Percentiles rank a stretch among this genome's conserved stretches.
Evolutionary conservation across 2,329 filamentous ascomycete species (phyloP).

Genomic region (Macrophomina tecta): DNA sequence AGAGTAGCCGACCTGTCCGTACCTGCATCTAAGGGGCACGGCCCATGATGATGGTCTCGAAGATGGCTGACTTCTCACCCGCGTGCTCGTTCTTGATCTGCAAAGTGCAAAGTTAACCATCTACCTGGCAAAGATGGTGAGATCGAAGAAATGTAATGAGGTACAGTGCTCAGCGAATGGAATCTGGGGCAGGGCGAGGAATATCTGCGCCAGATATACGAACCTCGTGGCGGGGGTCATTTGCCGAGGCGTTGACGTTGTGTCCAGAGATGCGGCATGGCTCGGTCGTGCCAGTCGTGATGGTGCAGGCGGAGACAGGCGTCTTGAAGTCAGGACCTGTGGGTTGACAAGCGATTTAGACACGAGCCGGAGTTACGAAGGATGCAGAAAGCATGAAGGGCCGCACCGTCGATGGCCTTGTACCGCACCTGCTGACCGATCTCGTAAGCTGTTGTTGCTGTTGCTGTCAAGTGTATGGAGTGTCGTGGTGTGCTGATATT

Average conservation of each 20-base stretch:
- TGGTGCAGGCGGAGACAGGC: not conserved
- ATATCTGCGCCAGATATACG: not conserved
- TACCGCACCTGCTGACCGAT: slow-evolving; percentile 19
- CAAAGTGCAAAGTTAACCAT: not conserved
- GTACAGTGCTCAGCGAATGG: not conserved
- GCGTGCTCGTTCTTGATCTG: slow-evolving; percentile 19
- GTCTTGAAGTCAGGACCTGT: slow-evolving; percentile 18
- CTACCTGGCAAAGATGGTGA: not conserved
- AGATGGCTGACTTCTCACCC: not conserved
- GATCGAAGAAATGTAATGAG: too few relatives aligned
- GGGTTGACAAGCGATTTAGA: not conserved
- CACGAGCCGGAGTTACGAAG: not conserved
- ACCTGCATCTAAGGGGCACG: not conserved
- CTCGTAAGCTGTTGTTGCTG: slow-evolving; percentile 14
- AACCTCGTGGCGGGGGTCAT: slow-evolving; percentile 4
- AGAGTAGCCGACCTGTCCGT: not conserved
- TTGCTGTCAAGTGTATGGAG: not conserved
- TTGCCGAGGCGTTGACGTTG: not conserved
- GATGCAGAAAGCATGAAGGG: too few relatives aligned
- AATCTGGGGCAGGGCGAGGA: not conserved
- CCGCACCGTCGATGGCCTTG: slow-evolving; percentile 18
- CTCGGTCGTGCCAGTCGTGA: not conserved
- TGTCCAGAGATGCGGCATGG: not conserved
- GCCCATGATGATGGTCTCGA: slow-evolving; percentile 10
- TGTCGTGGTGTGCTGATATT: slow-evolving; percentile 26